Conservation (phyloP, 148 eudicot species). For the Hydrangea macrophylla region DNA sequence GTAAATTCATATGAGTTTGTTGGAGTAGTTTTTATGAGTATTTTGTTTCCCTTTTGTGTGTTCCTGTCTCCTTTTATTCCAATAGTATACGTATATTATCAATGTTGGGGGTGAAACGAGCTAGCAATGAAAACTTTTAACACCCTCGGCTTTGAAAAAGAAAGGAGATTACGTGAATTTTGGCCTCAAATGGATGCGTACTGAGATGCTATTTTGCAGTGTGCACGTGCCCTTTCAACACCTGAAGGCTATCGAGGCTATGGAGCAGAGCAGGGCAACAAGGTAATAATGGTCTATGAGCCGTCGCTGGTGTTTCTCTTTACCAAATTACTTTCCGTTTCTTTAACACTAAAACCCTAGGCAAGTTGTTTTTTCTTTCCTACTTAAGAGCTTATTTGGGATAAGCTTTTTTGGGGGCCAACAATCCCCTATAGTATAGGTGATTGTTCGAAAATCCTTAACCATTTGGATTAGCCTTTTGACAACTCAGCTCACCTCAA, state of each 20-base stretch:
- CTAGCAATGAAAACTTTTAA: background rate
- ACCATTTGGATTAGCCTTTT: too few relatives aligned
- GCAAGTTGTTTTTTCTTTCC: background rate
- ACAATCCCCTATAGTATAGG: too few relatives aligned
- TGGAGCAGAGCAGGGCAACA: conserved; percentile 83
- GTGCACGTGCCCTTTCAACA: conserved; percentile 57
- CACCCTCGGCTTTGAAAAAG: background rate
- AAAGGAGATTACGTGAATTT: background rate
- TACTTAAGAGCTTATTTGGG: too few relatives aligned
- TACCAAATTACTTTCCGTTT: background rate
- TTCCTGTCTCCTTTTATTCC: too few relatives aligned
- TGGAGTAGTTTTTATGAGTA: too few relatives aligned
- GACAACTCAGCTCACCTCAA: too few relatives aligned
- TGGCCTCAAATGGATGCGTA: background rate
- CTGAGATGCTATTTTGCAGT: conserved; percentile 34
- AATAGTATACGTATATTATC: background rate
- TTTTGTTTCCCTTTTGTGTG: too few relatives aligned
- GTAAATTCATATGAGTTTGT: too few relatives aligned
- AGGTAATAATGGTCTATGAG: conserved; percentile 23
- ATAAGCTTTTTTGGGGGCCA: too few relatives aligned
- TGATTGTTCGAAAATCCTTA: too few relatives aligned
- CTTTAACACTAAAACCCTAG: background rate
- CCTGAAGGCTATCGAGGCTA: conserved; percentile 72
- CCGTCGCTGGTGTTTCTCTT: background rate
- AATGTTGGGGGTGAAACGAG: background rate